Base-by-base conservation (phyloP, 768 basidiomycete species). In the Tulasnella sp. region DNA sequence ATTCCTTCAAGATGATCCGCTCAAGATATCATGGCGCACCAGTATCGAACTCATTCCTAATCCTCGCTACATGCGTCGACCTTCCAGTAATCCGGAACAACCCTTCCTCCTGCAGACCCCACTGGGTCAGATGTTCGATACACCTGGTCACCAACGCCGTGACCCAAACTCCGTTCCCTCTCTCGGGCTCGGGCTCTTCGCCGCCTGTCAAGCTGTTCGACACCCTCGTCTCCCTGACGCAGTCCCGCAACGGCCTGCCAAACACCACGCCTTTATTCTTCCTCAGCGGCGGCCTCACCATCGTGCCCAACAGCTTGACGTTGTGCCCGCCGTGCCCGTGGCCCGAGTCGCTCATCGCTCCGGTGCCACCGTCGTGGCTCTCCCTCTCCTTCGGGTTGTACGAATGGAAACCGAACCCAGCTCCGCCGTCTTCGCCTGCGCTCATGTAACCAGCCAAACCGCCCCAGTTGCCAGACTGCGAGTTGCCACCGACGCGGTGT, bases 41-140 rank as follows among this genome's bases (percentile, higher is more conserved):
- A 32, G 89, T 89, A 83, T 96, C 95, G 82, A 96, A 97, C 83
- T 95, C 94, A 26, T 87, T 85, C 40, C 92, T 87, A 80, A 98
- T 84, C 82, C 89, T 91, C 32, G 88, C 85, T 37, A 94, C 88
- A 85, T 98, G 96, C 20, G 91, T 90, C 39, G 93, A 89, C 78
- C 94, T 89, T 18, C 96, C 96, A 78, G 88, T 91, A 77, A 98
- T 90, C 76, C 96, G 94, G 83, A 95, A 95, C 67, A 95, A 85
- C 4, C 94, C 94, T 83, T 95, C 93, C 83, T 95, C 94, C 82
- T 93, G 89, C 16, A 95, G 84, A 70, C 94, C 94, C 93, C 94
- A 95, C 32, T 88, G 85, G 82, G 93, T 84, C 77, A 95, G 82
- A 85, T 95, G 94, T 82, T 95, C 92, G 3, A 91, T 90, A 83